A percentile compares a stretch with the other conserved stretches of the same genome.
Conservation (phyloP, 2,329 filamentous ascomycete species). For the Cercospora sojina region DNA sequence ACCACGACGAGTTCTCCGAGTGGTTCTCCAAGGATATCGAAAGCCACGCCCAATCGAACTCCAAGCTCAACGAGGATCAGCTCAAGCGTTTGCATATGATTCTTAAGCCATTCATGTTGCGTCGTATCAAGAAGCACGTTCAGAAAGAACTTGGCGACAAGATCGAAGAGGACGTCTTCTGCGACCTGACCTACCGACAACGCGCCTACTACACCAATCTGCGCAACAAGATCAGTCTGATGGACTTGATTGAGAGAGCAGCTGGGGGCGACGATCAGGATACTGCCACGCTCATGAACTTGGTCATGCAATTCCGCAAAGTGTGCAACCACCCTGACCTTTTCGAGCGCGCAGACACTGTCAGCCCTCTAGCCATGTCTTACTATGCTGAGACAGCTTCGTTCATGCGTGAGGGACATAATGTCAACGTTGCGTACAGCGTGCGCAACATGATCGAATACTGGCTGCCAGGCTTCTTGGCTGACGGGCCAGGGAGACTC, state of each 20-base stretch:
- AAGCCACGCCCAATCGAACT: constrained; percentile 97
- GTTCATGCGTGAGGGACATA: constrained; percentile 83
- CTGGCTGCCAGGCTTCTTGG: constrained; percentile 76
- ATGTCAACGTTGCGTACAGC: constrained; percentile 80
- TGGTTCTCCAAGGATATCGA: constrained; percentile 97
- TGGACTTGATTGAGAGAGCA: constrained; percentile 97
- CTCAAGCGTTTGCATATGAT: constrained; percentile 98
- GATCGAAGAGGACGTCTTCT: constrained; percentile 95
- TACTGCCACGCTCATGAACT: constrained; percentile 94
- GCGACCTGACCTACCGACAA: constrained; percentile 93
- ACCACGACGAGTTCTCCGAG: constrained; percentile 87
- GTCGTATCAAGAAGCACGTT: constrained; percentile 99
- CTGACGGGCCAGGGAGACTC: constrained; percentile 74
- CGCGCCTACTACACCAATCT: constrained; percentile 89
- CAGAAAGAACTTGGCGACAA: constrained; percentile 99
- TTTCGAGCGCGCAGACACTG: constrained; percentile 91
- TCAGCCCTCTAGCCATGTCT: constrained; percentile 78
- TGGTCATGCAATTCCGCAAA: constrained; percentile 99
- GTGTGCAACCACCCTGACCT: constrained; percentile 98
- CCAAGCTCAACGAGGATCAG: constrained; percentile 98
- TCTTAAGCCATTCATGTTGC: constrained; percentile 97
- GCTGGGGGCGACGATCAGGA: constrained; percentile 92
- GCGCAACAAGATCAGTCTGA: constrained; percentile 95
- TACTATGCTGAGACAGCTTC: constrained; percentile 93
- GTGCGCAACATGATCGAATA: constrained; percentile 84